Evolutionary conservation across 441 rosid species (phyloP).

Genomic region (Adansonia gregorii): DNA sequence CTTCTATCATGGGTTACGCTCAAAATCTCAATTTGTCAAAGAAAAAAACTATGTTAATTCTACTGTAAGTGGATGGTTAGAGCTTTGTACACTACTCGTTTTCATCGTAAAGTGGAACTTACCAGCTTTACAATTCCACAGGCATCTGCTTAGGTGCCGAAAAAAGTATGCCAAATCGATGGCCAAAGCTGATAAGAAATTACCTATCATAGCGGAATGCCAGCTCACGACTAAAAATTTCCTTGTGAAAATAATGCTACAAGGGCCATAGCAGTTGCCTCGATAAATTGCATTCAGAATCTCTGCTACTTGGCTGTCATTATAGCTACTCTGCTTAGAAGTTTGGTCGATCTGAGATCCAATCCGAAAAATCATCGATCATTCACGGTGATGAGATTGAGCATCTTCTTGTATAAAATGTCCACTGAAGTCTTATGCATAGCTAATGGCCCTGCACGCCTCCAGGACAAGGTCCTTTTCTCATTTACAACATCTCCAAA

Average conservation of each 20-base stretch:
- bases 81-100: conserved; percentile 52
- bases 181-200: conserved; percentile 35
- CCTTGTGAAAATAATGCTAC: conserved; percentile 19
- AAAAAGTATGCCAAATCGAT: conserved; percentile 39
- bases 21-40: conserved; percentile 35
- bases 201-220: conserved; percentile 13
- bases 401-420: conserved; percentile 28
- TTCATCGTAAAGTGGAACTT: conserved; percentile 42
- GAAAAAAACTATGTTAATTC: conserved; percentile 43
- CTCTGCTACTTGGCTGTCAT: conserved; percentile 15
- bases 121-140: conserved; percentile 34
- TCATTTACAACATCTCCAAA: conserved; percentile 25
- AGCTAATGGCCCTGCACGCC: conserved; percentile 35
- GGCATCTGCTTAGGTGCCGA: conserved; percentile 36
- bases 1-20: conserved; percentile 36
- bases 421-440: conserved; percentile 12
- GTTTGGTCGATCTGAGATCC: conserved; percentile 16
- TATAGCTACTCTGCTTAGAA: conserved; percentile 9
- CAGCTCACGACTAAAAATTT: conserved; percentile 30
- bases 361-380: not conserved
- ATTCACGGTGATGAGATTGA: conserved; percentile 10
- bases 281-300: conserved; percentile 16
- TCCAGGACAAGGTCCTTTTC: conserved; percentile 28
- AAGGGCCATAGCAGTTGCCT: conserved; percentile 29
- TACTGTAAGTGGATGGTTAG: conserved; percentile 47